phyloP scores from a whole-genome alignment of 2,329 filamentous ascomycete species.

The Xylaria sp. region DNA sequence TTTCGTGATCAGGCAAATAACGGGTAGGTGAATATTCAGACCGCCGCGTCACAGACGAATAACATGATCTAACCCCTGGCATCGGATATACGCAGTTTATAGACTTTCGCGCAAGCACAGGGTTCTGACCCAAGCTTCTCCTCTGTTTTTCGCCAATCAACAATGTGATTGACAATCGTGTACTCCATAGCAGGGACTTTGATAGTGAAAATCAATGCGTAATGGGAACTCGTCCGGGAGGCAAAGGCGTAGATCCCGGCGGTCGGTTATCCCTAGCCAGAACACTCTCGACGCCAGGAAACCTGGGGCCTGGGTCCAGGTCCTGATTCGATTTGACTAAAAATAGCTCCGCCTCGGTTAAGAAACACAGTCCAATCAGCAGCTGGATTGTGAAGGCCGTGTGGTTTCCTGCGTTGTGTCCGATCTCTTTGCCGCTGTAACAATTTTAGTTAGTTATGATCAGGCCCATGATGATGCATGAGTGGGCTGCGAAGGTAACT shows the following conservation, averaged over 20 bases:
- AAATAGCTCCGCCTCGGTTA: slow-evolving; percentile 15
- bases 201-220: background rate
- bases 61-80: too few relatives aligned
- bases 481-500: background rate
- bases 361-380: slow-evolving; percentile 24
- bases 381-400: slow-evolving; percentile 33
- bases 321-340: background rate
- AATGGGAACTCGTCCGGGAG: slow-evolving; percentile 13
- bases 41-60: too few relatives aligned
- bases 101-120: too few relatives aligned
- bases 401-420: slow-evolving; percentile 33
- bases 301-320: background rate
- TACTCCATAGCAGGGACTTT: too few relatives aligned
- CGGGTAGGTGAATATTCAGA: too few relatives aligned
- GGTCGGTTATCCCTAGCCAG: slow-evolving; percentile 31
- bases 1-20: too few relatives aligned
- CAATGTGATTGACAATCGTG: background rate
- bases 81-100: too few relatives aligned
- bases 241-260: slow-evolving; percentile 23
- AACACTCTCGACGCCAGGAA: slow-evolving; percentile 28
- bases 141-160: background rate
- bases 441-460: background rate
- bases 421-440: slow-evolving; percentile 27
- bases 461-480: background rate
- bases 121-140: too few relatives aligned